phyloP scores from a whole-genome alignment of 73 alveolate species.

The Stentor coeruleus region DNA sequence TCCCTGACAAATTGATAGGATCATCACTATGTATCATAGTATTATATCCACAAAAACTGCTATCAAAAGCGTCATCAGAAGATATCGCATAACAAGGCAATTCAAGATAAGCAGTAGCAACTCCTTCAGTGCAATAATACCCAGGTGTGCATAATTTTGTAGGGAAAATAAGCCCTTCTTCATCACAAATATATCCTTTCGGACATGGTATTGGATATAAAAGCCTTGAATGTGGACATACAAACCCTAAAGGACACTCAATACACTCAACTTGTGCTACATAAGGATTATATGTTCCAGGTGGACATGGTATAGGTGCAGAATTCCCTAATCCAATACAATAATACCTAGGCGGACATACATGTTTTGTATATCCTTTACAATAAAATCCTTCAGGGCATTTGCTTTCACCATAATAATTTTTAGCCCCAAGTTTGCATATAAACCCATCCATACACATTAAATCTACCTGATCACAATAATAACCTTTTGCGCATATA shows the following conservation, averaged over 20 bases:
- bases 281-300: slow-evolving; percentile 66
- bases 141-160: slow-evolving; percentile 63
- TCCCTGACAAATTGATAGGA: neutral
- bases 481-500: slow-evolving; percentile 6
- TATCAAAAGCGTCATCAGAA: neutral
- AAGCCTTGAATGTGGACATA: slow-evolving; percentile 70
- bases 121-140: slow-evolving; percentile 63
- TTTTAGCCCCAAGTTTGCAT: slow-evolving; percentile 58
- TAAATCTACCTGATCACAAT: slow-evolving; percentile 17
- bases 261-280: slow-evolving; percentile 70
- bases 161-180: slow-evolving; percentile 62
- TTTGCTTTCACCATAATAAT: slow-evolving; percentile 56
- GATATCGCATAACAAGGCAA: slow-evolving; percentile 23
- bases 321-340: slow-evolving; percentile 76
- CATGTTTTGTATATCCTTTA: slow-evolving; percentile 41
- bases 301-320: slow-evolving; percentile 57
- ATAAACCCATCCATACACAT: slow-evolving; percentile 59
- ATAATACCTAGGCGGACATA: slow-evolving; percentile 79
- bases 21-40: neutral
- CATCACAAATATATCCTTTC: slow-evolving; percentile 64
- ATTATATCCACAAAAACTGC: slow-evolving; percentile 18
- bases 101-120: slow-evolving; percentile 40
- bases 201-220: slow-evolving; percentile 67
- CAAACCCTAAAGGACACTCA: slow-evolving; percentile 65
- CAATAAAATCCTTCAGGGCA: slow-evolving; percentile 80